Percentiles rank a stretch among this genome's conserved stretches.
Conservation (phyloP, 2,329 filamentous ascomycete genomes). For the Pseudocercospora pini-densiflorae region DNA sequence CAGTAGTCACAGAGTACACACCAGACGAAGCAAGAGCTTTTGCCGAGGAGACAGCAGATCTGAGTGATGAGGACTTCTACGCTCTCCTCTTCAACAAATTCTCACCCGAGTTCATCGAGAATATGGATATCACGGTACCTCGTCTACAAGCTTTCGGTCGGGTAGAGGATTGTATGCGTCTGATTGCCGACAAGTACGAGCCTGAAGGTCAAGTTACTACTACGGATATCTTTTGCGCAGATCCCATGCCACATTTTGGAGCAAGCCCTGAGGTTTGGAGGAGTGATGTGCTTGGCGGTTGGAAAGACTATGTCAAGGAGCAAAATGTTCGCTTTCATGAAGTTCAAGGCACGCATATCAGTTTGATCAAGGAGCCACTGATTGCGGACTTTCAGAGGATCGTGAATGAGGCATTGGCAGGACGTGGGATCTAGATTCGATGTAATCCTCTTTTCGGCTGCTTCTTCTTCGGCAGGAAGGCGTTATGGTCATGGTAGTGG, state of each 20-base stretch:
- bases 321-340: conserved; percentile 25
- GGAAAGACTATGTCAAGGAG: conserved; percentile 19
- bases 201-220: conserved; percentile 20
- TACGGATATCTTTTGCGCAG: conserved; percentile 27
- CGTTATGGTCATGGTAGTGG: background rate
- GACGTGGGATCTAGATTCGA: conserved; percentile 13
- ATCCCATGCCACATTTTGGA: conserved; percentile 29
- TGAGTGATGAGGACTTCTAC: conserved; percentile 29
- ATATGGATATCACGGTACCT: conserved; percentile 28
- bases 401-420: conserved; percentile 22
- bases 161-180: conserved; percentile 28
- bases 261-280: conserved; percentile 24
- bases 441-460: background rate
- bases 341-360: conserved; percentile 27
- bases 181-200: conserved; percentile 25
- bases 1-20: conserved; percentile 26
- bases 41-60: conserved; percentile 22
- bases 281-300: conserved; percentile 25
- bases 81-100: conserved; percentile 27
- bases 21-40: conserved; percentile 22
- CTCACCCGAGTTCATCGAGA: conserved; percentile 29
- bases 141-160: conserved; percentile 27
- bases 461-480: background rate
- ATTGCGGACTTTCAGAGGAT: conserved; percentile 22
- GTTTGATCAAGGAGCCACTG: conserved; percentile 22